Evolutionary conservation across 2,329 filamentous ascomycete genomes (phyloP), one percentile per base, ranked within the genome.

Genomic region (Botrytis porri): DNA sequence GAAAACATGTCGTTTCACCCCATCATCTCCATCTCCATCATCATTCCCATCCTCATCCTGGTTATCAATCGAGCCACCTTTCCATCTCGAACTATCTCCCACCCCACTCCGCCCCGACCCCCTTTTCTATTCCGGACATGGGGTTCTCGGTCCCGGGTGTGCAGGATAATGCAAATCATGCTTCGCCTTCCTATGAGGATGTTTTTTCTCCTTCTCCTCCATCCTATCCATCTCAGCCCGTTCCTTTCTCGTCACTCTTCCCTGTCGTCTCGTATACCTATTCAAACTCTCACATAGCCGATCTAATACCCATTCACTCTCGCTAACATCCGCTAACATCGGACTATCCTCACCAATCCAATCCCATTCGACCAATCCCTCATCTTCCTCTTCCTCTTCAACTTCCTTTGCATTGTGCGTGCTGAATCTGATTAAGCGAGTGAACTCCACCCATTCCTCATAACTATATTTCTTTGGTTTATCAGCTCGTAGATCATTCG

Each of bases 311-410:
- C 90, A 93, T 79, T 92, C 89, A 0, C 89, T 85, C 81, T 93
- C 91, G 10, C 84, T 86, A 74, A 88, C 82, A 63, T 87, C 86
- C 5, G 88, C 87, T 77, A 92, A 82, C 86, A 93, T 88, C 0
- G 91, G 91, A 77, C 89, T 91, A 73, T 88, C 85, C 76, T 91
- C 87, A 0, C 90, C 90, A 71, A 93, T 88, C 91, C 91, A 93
- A 78, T 93, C 90, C 90, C 90, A 92, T 48, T 91, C 87, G 1
- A 91, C 83, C 29, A 90, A 78, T 0, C 87, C 88, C 41, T 88
- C 86, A n/a, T 87, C 84, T 32, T 88, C 86, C 73, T 88, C 87
- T 12, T 86, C 84, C 1, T 81, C 76, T 43, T 81, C 76, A 3
- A 81, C 76, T 18, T 80, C 79, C 10, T 80, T 76, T 4, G 79